Evolutionary conservation across 2,329 filamentous ascomycete genomes (phyloP), one percentile per base, ranked within the genome.

Genomic region (Bipolaris zeicola): DNA sequence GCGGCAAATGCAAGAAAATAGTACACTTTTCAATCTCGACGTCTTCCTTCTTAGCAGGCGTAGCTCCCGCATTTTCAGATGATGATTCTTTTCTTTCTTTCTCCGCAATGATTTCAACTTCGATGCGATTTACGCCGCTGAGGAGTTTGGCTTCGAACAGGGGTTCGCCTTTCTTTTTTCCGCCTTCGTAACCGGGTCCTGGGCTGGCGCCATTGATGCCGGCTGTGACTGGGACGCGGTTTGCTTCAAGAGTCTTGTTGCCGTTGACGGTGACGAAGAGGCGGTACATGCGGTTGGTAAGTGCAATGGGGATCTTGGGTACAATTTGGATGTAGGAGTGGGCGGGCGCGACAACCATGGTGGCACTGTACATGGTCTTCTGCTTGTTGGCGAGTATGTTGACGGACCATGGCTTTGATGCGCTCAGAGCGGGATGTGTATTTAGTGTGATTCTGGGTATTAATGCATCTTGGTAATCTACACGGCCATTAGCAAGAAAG

Each of bases 11-110:
- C 58, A 89, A 84, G 76, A 90, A 90, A 26, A 95, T 81, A 1
- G 87, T 91, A 55, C 92, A 83, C 66, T 89, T 89, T 78, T 97
- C 92, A 60, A 93, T 80, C 71, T 95, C 91, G 34, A 89, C 84
- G 60, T 88, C 75, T 53, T 56, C 53, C 18, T 56, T 56, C 49
- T 69, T 74, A 11, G 41, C 3, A 11, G 28, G 56, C 13, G 18
- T 13, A 5, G 41, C 6, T 43, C 62, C 56, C 16, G 62, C 70
- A 6, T 69, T 66, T 44, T 72, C 67, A 7, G 58, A 33, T 42
- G 64, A 56, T 41, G 64, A 55, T 39, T 59, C 50, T 55, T 63
- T 66, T 81, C 85, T 1, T 84, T 85, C 61, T 41, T 91, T 82
- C 6, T 88, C 87, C 1, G 89, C 90, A 61, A 92, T 85, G 55